Evolutionary conservation across 192 early-diverging fungal genomes (phyloP).

Genomic region (Coemansia biformis): DNA sequence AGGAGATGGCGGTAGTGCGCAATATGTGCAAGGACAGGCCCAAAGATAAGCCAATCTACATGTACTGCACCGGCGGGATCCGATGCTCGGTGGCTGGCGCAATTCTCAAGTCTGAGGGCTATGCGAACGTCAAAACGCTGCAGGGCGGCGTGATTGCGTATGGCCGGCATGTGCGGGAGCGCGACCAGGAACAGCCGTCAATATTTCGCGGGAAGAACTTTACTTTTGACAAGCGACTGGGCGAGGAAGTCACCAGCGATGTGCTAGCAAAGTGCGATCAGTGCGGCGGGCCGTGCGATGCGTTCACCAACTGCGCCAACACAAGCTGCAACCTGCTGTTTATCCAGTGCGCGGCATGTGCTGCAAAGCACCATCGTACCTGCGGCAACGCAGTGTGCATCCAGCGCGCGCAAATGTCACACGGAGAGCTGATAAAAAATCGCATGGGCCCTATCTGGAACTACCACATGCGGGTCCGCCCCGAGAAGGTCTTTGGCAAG

Average conservation of each 20-base stretch:
- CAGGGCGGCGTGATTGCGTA: conserved; percentile 74
- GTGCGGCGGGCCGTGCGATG: conserved; percentile 60
- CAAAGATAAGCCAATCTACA: conserved; percentile 61
- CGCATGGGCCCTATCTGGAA: conserved; percentile 34
- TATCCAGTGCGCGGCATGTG: conserved; percentile 61
- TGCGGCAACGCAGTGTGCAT: conserved; percentile 37
- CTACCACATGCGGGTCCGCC: conserved; percentile 32
- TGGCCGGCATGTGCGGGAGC: conserved; percentile 53
- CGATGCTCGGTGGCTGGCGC: conserved; percentile 77
- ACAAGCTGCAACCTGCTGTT: conserved; percentile 66
- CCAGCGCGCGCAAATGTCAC: conserved; percentile 36
- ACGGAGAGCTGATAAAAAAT: conserved; percentile 32
- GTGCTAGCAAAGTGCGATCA: conserved; percentile 63
- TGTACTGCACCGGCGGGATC: conserved; percentile 86
- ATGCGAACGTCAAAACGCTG: conserved; percentile 62
- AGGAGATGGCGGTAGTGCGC: conserved; percentile 61
- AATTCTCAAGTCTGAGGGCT: conserved; percentile 60
- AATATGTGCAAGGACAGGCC: conserved; percentile 51
- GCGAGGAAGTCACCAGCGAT: conserved; percentile 61
- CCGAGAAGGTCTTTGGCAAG: conserved; percentile 33
- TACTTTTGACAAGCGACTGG: conserved; percentile 73
- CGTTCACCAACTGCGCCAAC: conserved; percentile 68
- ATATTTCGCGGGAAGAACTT: conserved; percentile 73
- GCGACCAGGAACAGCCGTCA: conserved; percentile 33
- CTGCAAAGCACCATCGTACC: conserved; percentile 26